Evolutionary conservation across 352 stramenopile genomes (phyloP).

Genomic region (Pythium aristosporum): DNA sequence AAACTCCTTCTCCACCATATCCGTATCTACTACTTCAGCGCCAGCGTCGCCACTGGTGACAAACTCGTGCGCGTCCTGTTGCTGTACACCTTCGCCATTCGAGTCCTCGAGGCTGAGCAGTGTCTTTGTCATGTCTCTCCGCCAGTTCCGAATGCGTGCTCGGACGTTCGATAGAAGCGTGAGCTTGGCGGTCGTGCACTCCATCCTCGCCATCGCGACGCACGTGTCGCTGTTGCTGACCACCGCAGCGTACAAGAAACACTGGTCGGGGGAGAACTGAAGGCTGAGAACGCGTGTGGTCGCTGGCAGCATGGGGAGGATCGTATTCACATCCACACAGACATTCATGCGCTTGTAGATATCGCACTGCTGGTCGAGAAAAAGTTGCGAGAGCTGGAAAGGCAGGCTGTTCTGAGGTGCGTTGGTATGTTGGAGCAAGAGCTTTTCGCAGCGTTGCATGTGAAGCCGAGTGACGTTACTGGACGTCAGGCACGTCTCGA

Average conservation of each 20-base stretch:
- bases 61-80: constrained; percentile 34
- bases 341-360: constrained; percentile 63
- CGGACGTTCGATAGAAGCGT: constrained; percentile 29
- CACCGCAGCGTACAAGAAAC: constrained; percentile 60
- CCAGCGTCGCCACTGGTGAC: not conserved
- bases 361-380: constrained; percentile 64
- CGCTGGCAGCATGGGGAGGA: constrained; percentile 42
- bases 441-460: constrained; percentile 38
- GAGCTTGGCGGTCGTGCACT: constrained; percentile 45
- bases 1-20: constrained; percentile 58
- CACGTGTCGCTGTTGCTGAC: constrained; percentile 38
- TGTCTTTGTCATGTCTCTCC: constrained; percentile 34
- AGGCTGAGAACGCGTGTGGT: constrained; percentile 45
- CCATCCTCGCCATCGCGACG: constrained; percentile 53
- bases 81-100: constrained; percentile 21
- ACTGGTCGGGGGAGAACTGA: constrained; percentile 68
- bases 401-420: constrained; percentile 50
- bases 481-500: constrained; percentile 37
- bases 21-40: constrained; percentile 6
- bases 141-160: constrained; percentile 39
- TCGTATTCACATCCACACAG: constrained; percentile 34
- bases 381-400: constrained; percentile 66
- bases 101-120: constrained; percentile 41
- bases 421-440: constrained; percentile 38
- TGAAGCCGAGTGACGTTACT: constrained; percentile 54